phyloP scores from a whole-genome alignment of 2,329 filamentous ascomycete genomes.

The Alternaria burnsii region DNA sequence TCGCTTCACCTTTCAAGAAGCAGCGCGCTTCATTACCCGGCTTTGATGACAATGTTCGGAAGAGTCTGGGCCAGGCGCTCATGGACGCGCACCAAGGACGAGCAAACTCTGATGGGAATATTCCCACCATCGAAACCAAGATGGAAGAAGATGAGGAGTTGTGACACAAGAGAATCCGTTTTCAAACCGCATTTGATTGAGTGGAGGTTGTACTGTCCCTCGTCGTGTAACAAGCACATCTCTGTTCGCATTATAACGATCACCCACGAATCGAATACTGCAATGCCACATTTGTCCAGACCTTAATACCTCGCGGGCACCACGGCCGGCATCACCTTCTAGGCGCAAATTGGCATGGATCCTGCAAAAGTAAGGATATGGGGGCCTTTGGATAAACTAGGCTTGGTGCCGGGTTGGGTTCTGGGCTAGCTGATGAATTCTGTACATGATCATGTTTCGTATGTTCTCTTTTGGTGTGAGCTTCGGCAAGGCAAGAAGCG shows the following conservation, averaged over 20 bases:
- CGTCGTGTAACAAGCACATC: conserved; percentile 1
- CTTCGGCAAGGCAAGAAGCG: conserved; percentile 1
- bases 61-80: conserved; percentile 46
- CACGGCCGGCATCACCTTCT: not conserved
- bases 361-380: not conserved
- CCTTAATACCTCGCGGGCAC: conserved; percentile 1
- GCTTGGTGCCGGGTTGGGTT: not conserved
- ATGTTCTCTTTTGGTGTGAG: conserved; percentile 2
- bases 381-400: conserved; percentile 1
- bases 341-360: conserved; percentile 1
- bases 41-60: conserved; percentile 54
- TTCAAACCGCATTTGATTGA: conserved; percentile 37
- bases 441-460: conserved; percentile 8
- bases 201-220: not conserved
- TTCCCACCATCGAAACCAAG: conserved; percentile 41
- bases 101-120: conserved; percentile 43
- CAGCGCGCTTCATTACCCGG: conserved; percentile 70
- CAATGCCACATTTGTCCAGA: not conserved
- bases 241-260: conserved; percentile 5
- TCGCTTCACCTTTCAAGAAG: conserved; percentile 80
- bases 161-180: conserved; percentile 45
- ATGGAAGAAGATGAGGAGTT: conserved; percentile 57
- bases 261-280: not conserved
- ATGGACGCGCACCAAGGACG: conserved; percentile 45
- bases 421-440: not conserved